A percentile compares a stretch with the other conserved stretches of the same genome.
Evolutionary conservation across 2,329 filamentous ascomycete species (phyloP).

Genomic region (Plenodomus biglobosus): DNA sequence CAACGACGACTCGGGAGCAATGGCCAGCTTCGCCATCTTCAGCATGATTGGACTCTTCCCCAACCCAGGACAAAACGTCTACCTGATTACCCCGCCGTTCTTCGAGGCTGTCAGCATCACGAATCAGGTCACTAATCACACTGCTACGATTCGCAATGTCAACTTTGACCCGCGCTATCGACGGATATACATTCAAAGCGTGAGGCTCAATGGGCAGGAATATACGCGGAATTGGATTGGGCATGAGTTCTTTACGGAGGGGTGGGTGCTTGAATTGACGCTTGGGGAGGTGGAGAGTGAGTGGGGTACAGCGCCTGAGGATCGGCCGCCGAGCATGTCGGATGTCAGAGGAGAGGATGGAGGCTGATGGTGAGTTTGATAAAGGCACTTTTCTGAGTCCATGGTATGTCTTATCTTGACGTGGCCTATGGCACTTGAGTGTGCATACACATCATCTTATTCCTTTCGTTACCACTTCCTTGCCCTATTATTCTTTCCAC

Average conservation of each 20-base stretch:
- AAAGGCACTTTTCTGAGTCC: too few relatives aligned
- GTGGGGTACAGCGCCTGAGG: conserved; percentile 48
- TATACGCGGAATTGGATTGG: conserved; percentile 51
- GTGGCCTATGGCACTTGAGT: too few relatives aligned
- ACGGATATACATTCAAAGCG: conserved; percentile 50
- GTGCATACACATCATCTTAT: too few relatives aligned
- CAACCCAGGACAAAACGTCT: conserved; percentile 52
- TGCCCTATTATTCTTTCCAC: too few relatives aligned
- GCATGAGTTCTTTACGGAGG: conserved; percentile 50
- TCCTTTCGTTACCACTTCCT: too few relatives aligned
- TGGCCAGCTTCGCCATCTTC: conserved; percentile 50
- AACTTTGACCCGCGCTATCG: conserved; percentile 48
- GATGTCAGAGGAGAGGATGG: background rate
- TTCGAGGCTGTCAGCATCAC: conserved; percentile 47
- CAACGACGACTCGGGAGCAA: conserved; percentile 52
- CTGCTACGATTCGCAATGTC: conserved; percentile 44
- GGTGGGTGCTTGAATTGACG: conserved; percentile 47
- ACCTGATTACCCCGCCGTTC: conserved; percentile 52
- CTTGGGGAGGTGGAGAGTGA: conserved; percentile 47
- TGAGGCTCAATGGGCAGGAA: conserved; percentile 45
- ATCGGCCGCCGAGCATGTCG: conserved; percentile 32
- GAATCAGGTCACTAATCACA: conserved; percentile 46
- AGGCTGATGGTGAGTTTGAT: too few relatives aligned
- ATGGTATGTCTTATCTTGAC: too few relatives aligned
- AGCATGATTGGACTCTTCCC: conserved; percentile 51